Percentiles rank a stretch among this genome's conserved stretches.
Conservation (phyloP, 257 asterid genomes). For the Ligustrum vulgare region DNA sequence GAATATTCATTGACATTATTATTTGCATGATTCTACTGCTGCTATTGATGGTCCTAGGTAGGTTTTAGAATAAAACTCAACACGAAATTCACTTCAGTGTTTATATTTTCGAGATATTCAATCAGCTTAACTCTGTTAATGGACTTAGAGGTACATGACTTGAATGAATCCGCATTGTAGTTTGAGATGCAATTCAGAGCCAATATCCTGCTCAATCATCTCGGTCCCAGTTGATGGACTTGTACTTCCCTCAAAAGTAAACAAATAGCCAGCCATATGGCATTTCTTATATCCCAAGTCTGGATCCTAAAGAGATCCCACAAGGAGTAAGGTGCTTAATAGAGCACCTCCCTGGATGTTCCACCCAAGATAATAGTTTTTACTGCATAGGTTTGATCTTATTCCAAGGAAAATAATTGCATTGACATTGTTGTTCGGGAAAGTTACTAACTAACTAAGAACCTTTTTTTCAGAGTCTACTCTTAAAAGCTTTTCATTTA, state of each 20-base stretch:
- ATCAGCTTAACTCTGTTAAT: neutral
- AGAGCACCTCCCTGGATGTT: neutral
- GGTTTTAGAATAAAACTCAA: neutral
- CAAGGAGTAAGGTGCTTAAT: neutral
- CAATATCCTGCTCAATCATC: neutral
- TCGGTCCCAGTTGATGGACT: neutral
- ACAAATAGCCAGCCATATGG: neutral
- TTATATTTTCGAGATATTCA: neutral
- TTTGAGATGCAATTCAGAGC: neutral
- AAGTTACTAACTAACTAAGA: neutral
- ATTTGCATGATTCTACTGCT: constrained; percentile 13
- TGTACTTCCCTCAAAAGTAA: neutral
- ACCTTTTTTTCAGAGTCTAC: neutral
- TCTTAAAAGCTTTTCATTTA: neutral
- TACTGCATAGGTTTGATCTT: neutral
- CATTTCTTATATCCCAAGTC: neutral
- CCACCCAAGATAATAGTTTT: neutral
- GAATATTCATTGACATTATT: constrained; percentile 1
- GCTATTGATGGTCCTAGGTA: constrained; percentile 4
- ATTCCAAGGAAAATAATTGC: neutral
- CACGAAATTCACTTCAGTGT: neutral
- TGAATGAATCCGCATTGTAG: neutral
- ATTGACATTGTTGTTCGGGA: neutral
- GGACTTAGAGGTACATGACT: neutral
- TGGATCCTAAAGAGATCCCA: neutral